These are phyloP conservation scores for Cynara cardunculus DNA, from an alignment of 129 eudicot genomes.

Conservation along the genomic window DNA sequence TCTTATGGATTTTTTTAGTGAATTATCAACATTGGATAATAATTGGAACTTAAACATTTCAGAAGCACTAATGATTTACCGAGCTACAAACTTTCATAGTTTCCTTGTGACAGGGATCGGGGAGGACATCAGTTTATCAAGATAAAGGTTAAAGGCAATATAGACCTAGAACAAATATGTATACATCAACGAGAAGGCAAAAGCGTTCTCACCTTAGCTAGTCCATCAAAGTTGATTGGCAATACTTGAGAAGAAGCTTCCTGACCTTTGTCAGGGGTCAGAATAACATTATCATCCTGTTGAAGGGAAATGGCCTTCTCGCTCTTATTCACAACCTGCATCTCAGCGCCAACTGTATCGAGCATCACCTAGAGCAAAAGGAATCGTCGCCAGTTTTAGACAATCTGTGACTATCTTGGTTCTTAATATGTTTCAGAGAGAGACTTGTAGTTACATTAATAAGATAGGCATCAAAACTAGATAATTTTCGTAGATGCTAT, in stretches of 20 bases:
- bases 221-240: slow-evolving; percentile 83
- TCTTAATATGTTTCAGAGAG: slow-evolving; percentile 3
- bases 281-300: slow-evolving; percentile 64
- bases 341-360: slow-evolving; percentile 88
- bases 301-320: slow-evolving; percentile 70
- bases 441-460: neutral
- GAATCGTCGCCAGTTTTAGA: neutral
- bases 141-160: neutral
- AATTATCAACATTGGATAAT: neutral
- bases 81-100: neutral
- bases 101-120: neutral
- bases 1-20: neutral
- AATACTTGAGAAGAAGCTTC: slow-evolving; percentile 74
- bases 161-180: neutral
- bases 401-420: neutral
- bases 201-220: slow-evolving; percentile 56
- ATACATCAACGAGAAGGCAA: slow-evolving; percentile 1
- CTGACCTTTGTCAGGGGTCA: slow-evolving; percentile 80
- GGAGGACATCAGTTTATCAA: neutral
- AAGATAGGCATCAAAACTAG: neutral
- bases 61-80: neutral
- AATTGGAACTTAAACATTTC: neutral
- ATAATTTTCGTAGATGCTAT: too few relatives aligned
- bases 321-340: slow-evolving; percentile 75
- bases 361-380: slow-evolving; percentile 71